A percentile compares a stretch with the other conserved stretches of the same genome.
phyloP scores from a whole-genome alignment of 768 basidiomycete genomes.

The Leccinum fibrillosum region DNA sequence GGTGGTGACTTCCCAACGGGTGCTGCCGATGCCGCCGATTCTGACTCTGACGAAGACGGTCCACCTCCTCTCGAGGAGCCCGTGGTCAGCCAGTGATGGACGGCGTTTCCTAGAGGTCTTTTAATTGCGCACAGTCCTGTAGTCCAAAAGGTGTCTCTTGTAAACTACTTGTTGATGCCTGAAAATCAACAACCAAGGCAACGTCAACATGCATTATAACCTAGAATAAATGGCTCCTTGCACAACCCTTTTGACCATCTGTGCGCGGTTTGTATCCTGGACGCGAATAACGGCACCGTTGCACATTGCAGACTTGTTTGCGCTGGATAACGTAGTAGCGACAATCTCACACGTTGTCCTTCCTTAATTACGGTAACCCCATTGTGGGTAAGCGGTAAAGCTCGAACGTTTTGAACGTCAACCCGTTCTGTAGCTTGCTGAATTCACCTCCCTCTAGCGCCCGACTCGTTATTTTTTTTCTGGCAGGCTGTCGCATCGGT shows the following conservation, averaged over 20 bases:
- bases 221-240: neutral
- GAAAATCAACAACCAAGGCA: constrained; percentile 2
- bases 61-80: constrained; percentile 82
- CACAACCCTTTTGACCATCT: neutral
- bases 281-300: too few species aligned
- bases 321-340: constrained; percentile 3
- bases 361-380: neutral
- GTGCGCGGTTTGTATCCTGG: too few species aligned
- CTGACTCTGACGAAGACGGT: constrained; percentile 52
- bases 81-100: constrained; percentile 30
- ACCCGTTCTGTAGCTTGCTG: constrained; percentile 1
- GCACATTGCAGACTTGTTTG: neutral
- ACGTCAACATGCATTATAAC: neutral
- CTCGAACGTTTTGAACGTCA: neutral
- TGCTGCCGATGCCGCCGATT: constrained; percentile 25
- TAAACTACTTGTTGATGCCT: constrained; percentile 11
- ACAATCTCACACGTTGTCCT: constrained; percentile 9
- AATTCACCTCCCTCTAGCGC: constrained; percentile 8
- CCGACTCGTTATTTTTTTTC: neutral
- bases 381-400: neutral
- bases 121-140: neutral
- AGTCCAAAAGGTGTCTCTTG: constrained; percentile 8
- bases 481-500: neutral
- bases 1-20: constrained; percentile 12
- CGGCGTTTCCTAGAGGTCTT: neutral